Percentiles rank a stretch among this genome's conserved stretches.
Conservation (phyloP, 345 rosid species). For the Chamaenerion angustifolium region DNA sequence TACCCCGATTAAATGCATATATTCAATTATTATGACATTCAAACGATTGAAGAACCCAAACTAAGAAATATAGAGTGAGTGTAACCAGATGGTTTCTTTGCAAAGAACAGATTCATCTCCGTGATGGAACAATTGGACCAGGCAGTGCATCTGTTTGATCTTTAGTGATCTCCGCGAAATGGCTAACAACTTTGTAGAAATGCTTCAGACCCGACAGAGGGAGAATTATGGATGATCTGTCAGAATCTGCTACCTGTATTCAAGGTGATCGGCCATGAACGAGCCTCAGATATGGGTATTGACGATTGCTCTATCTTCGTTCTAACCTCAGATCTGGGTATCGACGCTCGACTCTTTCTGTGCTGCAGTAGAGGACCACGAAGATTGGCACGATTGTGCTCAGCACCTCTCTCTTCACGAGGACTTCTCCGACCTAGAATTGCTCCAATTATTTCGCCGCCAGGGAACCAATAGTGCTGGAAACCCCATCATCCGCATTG, state of each 20-base stretch:
- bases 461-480: slow-evolving; percentile 72
- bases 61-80: no score
- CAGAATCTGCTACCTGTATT: slow-evolving; percentile 84
- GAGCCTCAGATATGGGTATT: no score
- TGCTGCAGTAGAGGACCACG: slow-evolving; percentile 19
- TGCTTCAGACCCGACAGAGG: slow-evolving; percentile 90
- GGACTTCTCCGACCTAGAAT: slow-evolving; percentile 85
- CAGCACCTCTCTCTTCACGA: slow-evolving; percentile 45
- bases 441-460: slow-evolving; percentile 53
- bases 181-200: slow-evolving; percentile 82
- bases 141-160: slow-evolving; percentile 79
- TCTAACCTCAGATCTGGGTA: slow-evolving; percentile 55
- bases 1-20: no score
- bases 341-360: slow-evolving; percentile 67
- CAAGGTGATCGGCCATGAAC: background rate
- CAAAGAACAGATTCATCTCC: slow-evolving; percentile 37
- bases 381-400: slow-evolving; percentile 80
- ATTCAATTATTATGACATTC: no score
- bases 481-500: slow-evolving; percentile 53
- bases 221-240: slow-evolving; percentile 87
- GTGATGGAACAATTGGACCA: slow-evolving; percentile 74
- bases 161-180: slow-evolving; percentile 90
- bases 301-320: slow-evolving; percentile 12
- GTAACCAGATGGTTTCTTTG: no score
- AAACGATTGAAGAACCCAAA: no score